Percentiles rank a stretch among this genome's conserved stretches.
These are phyloP conservation scores for Setaria italica DNA, from an alignment of 202 grass and related monocot species.

Conservation along the genomic window DNA sequence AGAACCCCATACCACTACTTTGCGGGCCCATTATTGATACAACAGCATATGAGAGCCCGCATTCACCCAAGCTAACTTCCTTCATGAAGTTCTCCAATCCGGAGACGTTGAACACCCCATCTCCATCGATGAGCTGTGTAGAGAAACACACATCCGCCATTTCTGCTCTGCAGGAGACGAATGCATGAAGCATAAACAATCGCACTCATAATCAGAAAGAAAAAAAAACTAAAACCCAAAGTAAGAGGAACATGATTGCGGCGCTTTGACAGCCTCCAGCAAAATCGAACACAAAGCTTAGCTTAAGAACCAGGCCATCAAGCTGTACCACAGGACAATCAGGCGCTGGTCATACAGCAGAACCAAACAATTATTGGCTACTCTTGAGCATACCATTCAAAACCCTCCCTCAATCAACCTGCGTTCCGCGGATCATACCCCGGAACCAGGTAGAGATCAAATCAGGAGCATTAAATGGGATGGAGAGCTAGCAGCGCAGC, in stretches of 20 bases:
- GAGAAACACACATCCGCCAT: conserved; percentile 72
- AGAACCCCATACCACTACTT: conserved; percentile 74
- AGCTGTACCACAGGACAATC: neutral
- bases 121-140: conserved; percentile 80
- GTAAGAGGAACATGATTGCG: neutral
- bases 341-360: neutral
- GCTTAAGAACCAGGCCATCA: neutral
- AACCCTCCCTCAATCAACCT: neutral
- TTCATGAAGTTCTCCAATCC: conserved; percentile 82
- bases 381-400: neutral
- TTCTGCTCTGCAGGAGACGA: conserved; percentile 56
- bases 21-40: conserved; percentile 95
- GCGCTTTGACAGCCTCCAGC: neutral
- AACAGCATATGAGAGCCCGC: conserved; percentile 88
- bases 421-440: neutral
- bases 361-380: conserved; percentile 16
- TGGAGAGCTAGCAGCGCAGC: neutral
- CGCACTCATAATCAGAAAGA: conserved; percentile 17
- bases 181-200: conserved; percentile 12
- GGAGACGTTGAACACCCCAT: conserved; percentile 72
- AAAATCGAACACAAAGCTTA: neutral
- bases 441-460: neutral
- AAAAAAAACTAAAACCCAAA: neutral
- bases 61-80: conserved; percentile 72
- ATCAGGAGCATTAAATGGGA: conserved; percentile 43